phyloP scores from a whole-genome alignment of 345 rosid species.

The Tarenaya hassleriana region DNA sequence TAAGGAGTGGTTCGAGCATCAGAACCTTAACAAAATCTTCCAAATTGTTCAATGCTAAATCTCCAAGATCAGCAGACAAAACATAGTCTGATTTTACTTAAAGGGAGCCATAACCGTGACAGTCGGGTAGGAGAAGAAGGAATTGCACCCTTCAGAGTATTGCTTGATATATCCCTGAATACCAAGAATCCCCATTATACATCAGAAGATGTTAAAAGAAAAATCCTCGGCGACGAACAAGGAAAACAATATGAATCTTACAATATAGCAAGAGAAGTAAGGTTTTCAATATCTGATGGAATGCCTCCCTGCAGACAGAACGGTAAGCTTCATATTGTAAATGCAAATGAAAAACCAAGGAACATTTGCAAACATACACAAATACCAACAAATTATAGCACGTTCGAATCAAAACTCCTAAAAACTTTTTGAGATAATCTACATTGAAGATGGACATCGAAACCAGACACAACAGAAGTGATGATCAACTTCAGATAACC shows the following conservation, averaged over 20 bases:
- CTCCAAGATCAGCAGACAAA: no score
- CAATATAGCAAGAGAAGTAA: slow-evolving; percentile 67
- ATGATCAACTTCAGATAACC: no score
- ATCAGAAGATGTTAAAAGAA: slow-evolving; percentile 3
- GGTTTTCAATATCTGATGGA: slow-evolving; percentile 76
- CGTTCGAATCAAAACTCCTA: neutral
- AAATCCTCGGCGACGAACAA: neutral
- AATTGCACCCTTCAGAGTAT: slow-evolving; percentile 74
- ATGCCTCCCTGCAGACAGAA: slow-evolving; percentile 81
- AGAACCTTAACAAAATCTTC: no score
- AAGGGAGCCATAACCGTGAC: slow-evolving; percentile 54
- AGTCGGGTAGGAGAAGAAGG: slow-evolving; percentile 77
- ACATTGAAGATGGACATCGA: neutral
- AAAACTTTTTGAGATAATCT: neutral
- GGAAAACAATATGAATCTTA: slow-evolving; percentile 26
- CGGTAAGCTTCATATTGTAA: neutral
- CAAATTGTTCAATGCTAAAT: neutral
- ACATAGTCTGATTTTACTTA: slow-evolving; percentile 33
- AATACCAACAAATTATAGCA: neutral
- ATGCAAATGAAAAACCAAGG: no score
- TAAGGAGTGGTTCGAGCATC: no score
- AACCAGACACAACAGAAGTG: neutral
- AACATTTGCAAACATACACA: no score
- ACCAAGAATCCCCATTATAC: slow-evolving; percentile 4
- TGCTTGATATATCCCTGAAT: slow-evolving; percentile 91